phyloP scores from a whole-genome alignment of 257 asterid genomes.

The Leonotis leonurus region DNA sequence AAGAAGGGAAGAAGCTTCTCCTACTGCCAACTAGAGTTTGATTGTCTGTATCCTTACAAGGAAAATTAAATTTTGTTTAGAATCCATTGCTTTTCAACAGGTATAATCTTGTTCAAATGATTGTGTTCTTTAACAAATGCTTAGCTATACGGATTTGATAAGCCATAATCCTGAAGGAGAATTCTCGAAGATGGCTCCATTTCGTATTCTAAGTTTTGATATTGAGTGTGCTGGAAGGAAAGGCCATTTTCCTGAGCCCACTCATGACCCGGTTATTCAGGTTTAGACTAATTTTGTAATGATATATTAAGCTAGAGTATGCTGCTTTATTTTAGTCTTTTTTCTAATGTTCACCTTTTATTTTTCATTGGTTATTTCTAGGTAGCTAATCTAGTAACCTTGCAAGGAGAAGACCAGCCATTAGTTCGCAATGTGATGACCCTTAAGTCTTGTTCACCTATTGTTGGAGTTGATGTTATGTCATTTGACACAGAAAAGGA shows the following conservation, averaged over 20 bases:
- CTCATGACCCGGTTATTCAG: conserved; percentile 98
- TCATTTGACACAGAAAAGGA: conserved; percentile 90
- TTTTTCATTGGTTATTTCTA: conserved; percentile 27
- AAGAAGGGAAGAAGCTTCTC: conserved; percentile 55
- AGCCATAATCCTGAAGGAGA: conserved; percentile 96
- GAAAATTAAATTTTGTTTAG: neutral
- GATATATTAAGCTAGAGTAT: neutral
- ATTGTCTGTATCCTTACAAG: conserved; percentile 84
- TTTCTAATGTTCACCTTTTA: conserved; percentile 17
- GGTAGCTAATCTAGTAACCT: conserved; percentile 90
- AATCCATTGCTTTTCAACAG: neutral
- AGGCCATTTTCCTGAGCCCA: conserved; percentile 96
- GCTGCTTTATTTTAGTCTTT: conserved; percentile 15
- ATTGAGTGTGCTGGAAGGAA: conserved; percentile 99
- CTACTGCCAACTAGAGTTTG: conserved; percentile 82
- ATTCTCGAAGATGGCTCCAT: conserved; percentile 97
- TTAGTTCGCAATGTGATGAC: conserved; percentile 95
- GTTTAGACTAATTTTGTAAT: conserved; percentile 16
- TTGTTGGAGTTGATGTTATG: conserved; percentile 98
- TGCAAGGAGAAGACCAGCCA: conserved; percentile 92
- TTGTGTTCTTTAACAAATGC: conserved; percentile 37
- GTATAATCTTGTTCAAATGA: conserved; percentile 7
- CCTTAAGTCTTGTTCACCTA: conserved; percentile 88
- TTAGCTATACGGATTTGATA: conserved; percentile 71
- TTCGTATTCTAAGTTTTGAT: conserved; percentile 95